Percentiles rank a stretch among this genome's conserved stretches.
Evolutionary conservation across 352 stramenopile genomes (phyloP).

Genomic region (Globisporangium parvum): DNA sequence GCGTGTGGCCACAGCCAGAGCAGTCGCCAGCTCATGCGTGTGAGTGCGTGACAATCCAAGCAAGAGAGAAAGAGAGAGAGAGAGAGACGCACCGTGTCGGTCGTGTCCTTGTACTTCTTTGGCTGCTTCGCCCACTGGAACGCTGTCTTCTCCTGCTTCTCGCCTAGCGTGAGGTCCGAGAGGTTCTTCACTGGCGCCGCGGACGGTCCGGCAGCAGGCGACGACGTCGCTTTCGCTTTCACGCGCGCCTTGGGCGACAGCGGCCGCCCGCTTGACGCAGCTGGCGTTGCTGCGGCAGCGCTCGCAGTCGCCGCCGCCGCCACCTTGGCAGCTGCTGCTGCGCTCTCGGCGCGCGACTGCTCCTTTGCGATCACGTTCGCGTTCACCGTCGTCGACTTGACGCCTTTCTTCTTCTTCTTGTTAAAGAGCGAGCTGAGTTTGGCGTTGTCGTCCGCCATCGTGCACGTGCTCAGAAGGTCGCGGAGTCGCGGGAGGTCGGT

Average conservation of each 20-base stretch:
- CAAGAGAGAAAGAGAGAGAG: not conserved
- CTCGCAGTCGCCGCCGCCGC: conserved; percentile 7
- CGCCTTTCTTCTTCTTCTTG: conserved; percentile 81
- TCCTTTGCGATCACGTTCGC: conserved; percentile 74
- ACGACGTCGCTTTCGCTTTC: conserved; percentile 17
- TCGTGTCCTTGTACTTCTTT: conserved; percentile 77
- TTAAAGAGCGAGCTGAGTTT: conserved; percentile 81
- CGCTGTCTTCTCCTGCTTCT: conserved; percentile 42
- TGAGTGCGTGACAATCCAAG: not conserved
- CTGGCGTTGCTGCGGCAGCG: conserved; percentile 1
- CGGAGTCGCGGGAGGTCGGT: too few species aligned
- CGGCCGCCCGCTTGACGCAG: conserved; percentile 3
- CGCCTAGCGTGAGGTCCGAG: conserved; percentile 52
- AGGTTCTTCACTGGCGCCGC: conserved; percentile 39
- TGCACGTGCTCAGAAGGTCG: too few species aligned
- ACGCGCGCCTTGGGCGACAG: conserved; percentile 8
- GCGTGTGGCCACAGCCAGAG: not conserved
- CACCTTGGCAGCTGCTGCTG: conserved; percentile 16
- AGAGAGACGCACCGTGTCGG: conserved; percentile 26
- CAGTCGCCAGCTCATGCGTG: not conserved
- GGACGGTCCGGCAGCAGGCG: conserved; percentile 6
- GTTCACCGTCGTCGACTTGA: conserved; percentile 71
- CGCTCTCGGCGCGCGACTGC: conserved; percentile 23
- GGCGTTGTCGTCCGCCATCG: conserved; percentile 28
- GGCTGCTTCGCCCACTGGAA: conserved; percentile 84